phyloP scores from a whole-genome alignment of 2,329 filamentous ascomycete genomes.

The Alternaria arborescens region DNA sequence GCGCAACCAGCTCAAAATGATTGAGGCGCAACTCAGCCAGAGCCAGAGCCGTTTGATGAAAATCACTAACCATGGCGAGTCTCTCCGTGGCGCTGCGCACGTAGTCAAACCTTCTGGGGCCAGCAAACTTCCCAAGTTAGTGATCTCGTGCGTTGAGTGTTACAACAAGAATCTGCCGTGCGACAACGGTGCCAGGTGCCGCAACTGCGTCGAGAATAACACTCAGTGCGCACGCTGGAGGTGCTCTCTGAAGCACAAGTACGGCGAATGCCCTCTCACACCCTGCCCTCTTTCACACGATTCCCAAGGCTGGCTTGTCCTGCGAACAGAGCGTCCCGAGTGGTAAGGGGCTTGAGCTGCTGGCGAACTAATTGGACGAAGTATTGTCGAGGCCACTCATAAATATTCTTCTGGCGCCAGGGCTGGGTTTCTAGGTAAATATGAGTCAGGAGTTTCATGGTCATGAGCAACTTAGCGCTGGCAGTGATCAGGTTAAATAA shows the following conservation, averaged over 20 bases:
- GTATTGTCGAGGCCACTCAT: background rate
- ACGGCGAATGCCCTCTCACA: slow-evolving; percentile 30
- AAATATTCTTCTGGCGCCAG: background rate
- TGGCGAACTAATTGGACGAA: background rate
- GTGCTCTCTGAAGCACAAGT: slow-evolving; percentile 37
- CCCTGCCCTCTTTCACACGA: slow-evolving; percentile 38
- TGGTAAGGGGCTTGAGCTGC: slow-evolving; percentile 19
- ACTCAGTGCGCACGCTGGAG: slow-evolving; percentile 38
- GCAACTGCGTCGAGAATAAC: slow-evolving; percentile 30
- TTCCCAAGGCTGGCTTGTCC: slow-evolving; percentile 26
- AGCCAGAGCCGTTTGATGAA: slow-evolving; percentile 16
- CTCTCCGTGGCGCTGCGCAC: slow-evolving; percentile 38
- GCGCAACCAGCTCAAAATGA: slow-evolving; percentile 24
- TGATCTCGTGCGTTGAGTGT: slow-evolving; percentile 42
- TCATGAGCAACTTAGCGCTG: background rate
- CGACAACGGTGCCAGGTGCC: slow-evolving; percentile 34
- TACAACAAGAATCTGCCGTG: slow-evolving; percentile 36
- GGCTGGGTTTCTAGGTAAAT: background rate
- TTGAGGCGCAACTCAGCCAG: slow-evolving; percentile 13
- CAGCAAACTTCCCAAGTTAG: background rate
- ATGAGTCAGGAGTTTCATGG: background rate
- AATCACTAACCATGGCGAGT: slow-evolving; percentile 20
- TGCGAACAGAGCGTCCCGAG: slow-evolving; percentile 19
- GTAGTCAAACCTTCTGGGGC: slow-evolving; percentile 35
- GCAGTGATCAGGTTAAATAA: background rate